A percentile compares a stretch with the other conserved stretches of the same genome.
Conservation (phyloP, 352 stramenopile genomes). For the Phytophthora hybrid region DNA sequence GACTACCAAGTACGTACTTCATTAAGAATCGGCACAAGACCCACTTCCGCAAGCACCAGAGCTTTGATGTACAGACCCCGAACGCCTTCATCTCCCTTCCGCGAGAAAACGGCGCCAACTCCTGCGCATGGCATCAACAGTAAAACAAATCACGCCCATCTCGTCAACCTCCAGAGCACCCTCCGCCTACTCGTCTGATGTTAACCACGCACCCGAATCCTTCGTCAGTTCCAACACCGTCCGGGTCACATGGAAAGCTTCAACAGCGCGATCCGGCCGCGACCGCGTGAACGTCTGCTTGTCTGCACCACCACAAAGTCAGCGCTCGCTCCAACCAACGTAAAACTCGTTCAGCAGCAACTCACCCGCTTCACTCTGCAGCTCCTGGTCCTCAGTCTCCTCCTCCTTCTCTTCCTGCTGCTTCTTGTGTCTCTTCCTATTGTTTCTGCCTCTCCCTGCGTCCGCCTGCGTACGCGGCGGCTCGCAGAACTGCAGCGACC, state of each 20-base stretch:
- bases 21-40: constrained; percentile 57
- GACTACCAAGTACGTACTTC: constrained; percentile 35
- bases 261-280: constrained; percentile 40
- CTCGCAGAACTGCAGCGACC: constrained; percentile 52
- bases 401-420: constrained; percentile 8
- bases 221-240: constrained; percentile 52
- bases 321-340: too few relatives aligned
- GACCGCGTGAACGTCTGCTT: constrained; percentile 47
- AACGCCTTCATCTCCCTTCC: constrained; percentile 54
- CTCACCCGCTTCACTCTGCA: constrained; percentile 52
- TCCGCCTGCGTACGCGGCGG: constrained; percentile 29
- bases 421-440: constrained; percentile 5
- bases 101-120: constrained; percentile 59
- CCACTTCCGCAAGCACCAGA: constrained; percentile 59
- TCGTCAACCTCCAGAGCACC: too few relatives aligned
- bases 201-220: constrained; percentile 26
- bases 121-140: constrained; percentile 30
- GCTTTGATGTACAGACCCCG: constrained; percentile 57
- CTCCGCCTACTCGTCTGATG: not conserved
- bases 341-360: not conserved
- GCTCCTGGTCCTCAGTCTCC: constrained; percentile 19
- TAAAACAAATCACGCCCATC: not conserved
- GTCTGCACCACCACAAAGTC: constrained; percentile 26
- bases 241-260: constrained; percentile 40
- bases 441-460: constrained; percentile 15